Base-by-base conservation (phyloP, 148 eudicot genomes). In the Agrostemma githago region DNA sequence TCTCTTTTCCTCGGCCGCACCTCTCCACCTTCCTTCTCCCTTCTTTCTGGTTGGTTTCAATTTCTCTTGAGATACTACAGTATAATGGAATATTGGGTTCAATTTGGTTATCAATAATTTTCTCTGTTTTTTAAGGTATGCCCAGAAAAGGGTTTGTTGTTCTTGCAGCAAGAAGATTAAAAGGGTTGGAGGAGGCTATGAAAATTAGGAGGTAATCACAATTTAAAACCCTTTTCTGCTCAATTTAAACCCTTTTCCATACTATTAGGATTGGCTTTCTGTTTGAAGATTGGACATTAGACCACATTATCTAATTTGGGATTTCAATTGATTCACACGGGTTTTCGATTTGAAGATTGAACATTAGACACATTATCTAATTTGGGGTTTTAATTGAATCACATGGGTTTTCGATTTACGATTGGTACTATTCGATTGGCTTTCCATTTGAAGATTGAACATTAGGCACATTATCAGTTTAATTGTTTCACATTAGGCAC, bases 181-280 rank as follows among this genome's bases (percentile, higher is more conserved):
- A 83, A 10, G 97, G 95, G 38, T 83, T 93, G 81, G 95, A 89
- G 84, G 98, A 93, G 71, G 88, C 92, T 62, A 78, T 91, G 69
- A 87, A 87, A 84, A 91, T 89, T 62, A 83, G 81, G 82, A 93
- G 91, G 98, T 91, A 82, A 26, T 26, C 1, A 26, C 34, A 26
- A 26, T 26, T 26, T 3, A 21, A 41, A 15, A 26, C 34, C 34
- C 17, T 17, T n/a, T n/a, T n/a, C n/a, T n/a, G n/a, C n/a, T n/a
- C n/a, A n/a, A n/a, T n/a, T n/a, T n/a, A n/a, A n/a, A n/a, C n/a
- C n/a, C n/a, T n/a, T n/a, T n/a, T n/a, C n/a, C n/a, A n/a, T n/a
- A n/a, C n/a, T n/a, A n/a, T n/a, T n/a, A n/a, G n/a, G n/a, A n/a
- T n/a, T n/a, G n/a, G n/a, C n/a, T n/a, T n/a, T n/a, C n/a, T n/a